Evolutionary conservation across 495 filamentous ascomycete genomes (phyloP).

Genomic region (Penicillium ochrochloron): DNA sequence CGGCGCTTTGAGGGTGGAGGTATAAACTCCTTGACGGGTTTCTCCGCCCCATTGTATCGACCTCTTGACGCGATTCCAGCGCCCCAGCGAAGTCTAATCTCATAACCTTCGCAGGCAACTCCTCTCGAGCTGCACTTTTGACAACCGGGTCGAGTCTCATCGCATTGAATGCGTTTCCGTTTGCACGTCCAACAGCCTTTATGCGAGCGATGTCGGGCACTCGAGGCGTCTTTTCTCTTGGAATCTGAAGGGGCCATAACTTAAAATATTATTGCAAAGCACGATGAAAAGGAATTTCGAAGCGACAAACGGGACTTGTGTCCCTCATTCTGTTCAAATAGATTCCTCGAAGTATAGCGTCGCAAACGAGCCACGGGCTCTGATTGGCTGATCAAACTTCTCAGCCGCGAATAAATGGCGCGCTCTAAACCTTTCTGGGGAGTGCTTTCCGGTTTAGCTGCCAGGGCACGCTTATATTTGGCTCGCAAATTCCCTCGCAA

Average conservation of each 20-base stretch:
- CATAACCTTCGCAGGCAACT: slow-evolving; percentile 34
- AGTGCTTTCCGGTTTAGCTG: slow-evolving; percentile 18
- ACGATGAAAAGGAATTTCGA: slow-evolving; percentile 7
- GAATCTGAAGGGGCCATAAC: slow-evolving; percentile 19
- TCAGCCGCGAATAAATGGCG: slow-evolving; percentile 30
- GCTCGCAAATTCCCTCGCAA: slow-evolving; percentile 29
- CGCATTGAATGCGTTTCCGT: slow-evolving; percentile 34
- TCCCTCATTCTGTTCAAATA: slow-evolving; percentile 23
- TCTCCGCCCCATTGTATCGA: slow-evolving; percentile 33
- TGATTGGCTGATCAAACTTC: slow-evolving; percentile 36
- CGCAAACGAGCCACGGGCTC: slow-evolving; percentile 3
- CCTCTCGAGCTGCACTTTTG: slow-evolving; percentile 28
- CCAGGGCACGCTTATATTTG: slow-evolving; percentile 20
- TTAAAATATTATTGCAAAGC: slow-evolving; percentile 1
- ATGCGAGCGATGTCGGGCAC: slow-evolving; percentile 30
- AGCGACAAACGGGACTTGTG: slow-evolving; percentile 7
- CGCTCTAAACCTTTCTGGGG: slow-evolving; percentile 28
- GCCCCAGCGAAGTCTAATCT: slow-evolving; percentile 38
- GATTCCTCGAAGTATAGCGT: slow-evolving; percentile 13
- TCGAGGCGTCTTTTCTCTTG: slow-evolving; percentile 22
- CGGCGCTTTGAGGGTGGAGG: slow-evolving; percentile 31
- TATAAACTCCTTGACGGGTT: slow-evolving; percentile 33
- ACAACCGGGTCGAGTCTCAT: slow-evolving; percentile 32
- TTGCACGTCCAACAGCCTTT: slow-evolving; percentile 42
- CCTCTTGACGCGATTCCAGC: slow-evolving; percentile 37